phyloP scores from a whole-genome alignment of 2,329 filamentous ascomycete genomes.

The Trichophaea hybrida region DNA sequence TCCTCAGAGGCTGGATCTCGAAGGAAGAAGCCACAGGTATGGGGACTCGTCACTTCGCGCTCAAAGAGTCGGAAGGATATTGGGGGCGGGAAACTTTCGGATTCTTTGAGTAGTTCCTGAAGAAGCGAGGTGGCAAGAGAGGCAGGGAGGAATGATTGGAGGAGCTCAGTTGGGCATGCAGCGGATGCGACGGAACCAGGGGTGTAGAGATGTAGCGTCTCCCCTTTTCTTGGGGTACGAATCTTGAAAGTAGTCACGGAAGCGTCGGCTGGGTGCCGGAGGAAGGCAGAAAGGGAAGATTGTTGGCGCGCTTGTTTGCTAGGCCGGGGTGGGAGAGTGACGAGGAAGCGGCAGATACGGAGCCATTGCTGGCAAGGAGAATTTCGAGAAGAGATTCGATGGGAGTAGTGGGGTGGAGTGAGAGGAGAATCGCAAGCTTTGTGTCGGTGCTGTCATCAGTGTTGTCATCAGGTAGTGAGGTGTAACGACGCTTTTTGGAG shows the following conservation, averaged over 20 bases:
- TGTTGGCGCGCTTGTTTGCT: slow-evolving; percentile 10
- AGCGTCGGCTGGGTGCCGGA: slow-evolving; percentile 16
- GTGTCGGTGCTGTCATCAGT: slow-evolving; percentile 50
- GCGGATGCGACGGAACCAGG: slow-evolving; percentile 66
- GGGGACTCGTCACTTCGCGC: slow-evolving; percentile 68
- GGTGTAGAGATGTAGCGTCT: slow-evolving; percentile 70
- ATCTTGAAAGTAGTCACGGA: slow-evolving; percentile 9
- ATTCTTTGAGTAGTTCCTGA: slow-evolving; percentile 59
- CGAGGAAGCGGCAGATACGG: slow-evolving; percentile 49
- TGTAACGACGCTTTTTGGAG: not conserved
- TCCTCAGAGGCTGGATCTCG: slow-evolving; percentile 28
- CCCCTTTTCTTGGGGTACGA: slow-evolving; percentile 48
- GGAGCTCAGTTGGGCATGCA: slow-evolving; percentile 69
- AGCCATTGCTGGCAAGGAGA: slow-evolving; percentile 63
- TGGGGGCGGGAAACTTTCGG: slow-evolving; percentile 43
- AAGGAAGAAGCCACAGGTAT: slow-evolving; percentile 63
- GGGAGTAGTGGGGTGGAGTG: slow-evolving; percentile 51
- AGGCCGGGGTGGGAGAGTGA: slow-evolving; percentile 34
- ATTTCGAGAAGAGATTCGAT: slow-evolving; percentile 62
- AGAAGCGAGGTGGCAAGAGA: slow-evolving; percentile 61
- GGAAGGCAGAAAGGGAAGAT: slow-evolving; percentile 22
- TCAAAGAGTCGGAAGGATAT: slow-evolving; percentile 77
- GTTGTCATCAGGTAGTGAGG: not conserved
- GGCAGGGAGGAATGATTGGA: slow-evolving; percentile 72
- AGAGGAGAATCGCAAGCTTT: slow-evolving; percentile 72